Base-by-base conservation (phyloP, 192 early-diverging fungal genomes). In the Allomyces macrogynus region DNA sequence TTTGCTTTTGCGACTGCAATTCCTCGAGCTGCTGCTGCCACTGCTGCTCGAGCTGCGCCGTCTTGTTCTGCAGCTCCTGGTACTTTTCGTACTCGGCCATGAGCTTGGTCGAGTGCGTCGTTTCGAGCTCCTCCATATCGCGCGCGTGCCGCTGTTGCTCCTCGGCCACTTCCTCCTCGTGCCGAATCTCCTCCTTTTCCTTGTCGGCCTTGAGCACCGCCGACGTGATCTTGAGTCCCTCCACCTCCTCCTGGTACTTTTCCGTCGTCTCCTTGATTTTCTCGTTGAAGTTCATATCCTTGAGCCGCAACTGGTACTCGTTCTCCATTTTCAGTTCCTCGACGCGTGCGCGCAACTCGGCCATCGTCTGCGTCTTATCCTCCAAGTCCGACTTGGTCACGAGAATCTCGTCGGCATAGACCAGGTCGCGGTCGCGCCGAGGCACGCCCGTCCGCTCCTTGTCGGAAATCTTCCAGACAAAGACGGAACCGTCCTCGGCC, bases 281-380 rank as follows among this genome's bases (percentile, higher is more conserved):
- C 67, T 84, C 82, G 71, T 80, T 83, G 70, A 76, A 83, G 67
- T 83, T 83, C 80, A 84, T 82, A 66, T 84, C 82, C 66, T 84
- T 84, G 18, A 84, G 68, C 20, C 81, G 66, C 20, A 84, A 70
- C 66, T 84, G 82, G 68, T 84, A 84, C 64, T 84, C 82, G 69
- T 84, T 81, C 69, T 84, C 82, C 79, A 83, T 78, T 65, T 84
- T 84, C 26, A 84, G 71, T 63, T 84, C 82, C 63, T 84, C 81
- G 9, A 84, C 79, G 23, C 79, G 72, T 10, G 78, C 77, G 65
- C 78, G 75, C 24, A 84, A 73, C 65, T 84, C 82, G 24, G 74
- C 66, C 73, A 83, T 77, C 61, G 74, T 77, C 23, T 75, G 69
- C 64, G 76, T 77, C 63, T 81, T 78, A 32, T 84, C 82, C 66